These are phyloP conservation scores for Picea abies DNA, from an alignment of 83 land plant genomes.

Conservation along the genomic window DNA sequence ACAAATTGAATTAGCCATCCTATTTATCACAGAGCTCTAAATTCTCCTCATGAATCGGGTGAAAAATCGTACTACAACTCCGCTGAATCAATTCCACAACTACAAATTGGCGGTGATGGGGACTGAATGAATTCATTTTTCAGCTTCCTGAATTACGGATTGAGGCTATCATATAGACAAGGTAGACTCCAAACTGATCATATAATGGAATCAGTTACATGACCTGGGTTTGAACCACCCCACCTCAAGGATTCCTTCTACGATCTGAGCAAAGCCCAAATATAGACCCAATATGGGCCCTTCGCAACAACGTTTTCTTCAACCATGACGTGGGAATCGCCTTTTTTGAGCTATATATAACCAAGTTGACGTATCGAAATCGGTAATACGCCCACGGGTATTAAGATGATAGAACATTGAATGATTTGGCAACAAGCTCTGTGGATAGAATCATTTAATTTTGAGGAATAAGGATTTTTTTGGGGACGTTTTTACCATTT, in stretches of 20 bases:
- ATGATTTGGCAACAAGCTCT: neutral
- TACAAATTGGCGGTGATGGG: no score
- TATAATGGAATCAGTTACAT: no score
- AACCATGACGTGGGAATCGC: neutral
- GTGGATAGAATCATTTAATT: neutral
- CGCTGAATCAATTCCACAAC: no score
- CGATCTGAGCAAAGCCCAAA: neutral
- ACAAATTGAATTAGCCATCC: no score
- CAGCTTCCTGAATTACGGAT: no score
- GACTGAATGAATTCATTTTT: no score
- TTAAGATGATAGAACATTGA: no score
- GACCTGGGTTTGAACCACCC: neutral
- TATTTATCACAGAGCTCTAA: no score
- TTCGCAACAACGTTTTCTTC: neutral
- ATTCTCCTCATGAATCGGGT: no score
- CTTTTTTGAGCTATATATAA: conserved; percentile 1
- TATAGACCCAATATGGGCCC: neutral
- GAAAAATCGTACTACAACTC: no score
- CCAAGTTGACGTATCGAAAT: neutral
- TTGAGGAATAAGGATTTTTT: neutral
- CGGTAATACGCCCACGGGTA: neutral
- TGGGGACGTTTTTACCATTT: neutral
- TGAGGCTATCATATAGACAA: no score
- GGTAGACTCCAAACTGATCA: no score
- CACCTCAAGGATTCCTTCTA: neutral